A percentile compares a stretch with the other conserved stretches of the same genome.
phyloP scores from a whole-genome alignment of 1,284 basidiomycete species.

The Nidula niveotomentosa region DNA sequence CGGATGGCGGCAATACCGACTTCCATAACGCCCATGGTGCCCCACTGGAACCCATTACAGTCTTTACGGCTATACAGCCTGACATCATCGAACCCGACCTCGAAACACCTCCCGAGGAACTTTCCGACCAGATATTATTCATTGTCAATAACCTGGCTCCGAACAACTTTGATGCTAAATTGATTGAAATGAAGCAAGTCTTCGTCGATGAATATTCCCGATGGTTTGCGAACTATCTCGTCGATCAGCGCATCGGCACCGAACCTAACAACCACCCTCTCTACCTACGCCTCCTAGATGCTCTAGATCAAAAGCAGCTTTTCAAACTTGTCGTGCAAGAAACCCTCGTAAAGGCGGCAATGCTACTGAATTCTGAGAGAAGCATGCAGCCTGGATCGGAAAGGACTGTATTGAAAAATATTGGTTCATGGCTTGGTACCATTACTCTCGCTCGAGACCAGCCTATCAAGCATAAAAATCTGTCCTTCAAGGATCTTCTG shows the following conservation, averaged over 20 bases:
- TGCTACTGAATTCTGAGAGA: conserved; percentile 90
- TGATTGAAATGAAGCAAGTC: conserved; percentile 79
- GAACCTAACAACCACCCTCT: conserved; percentile 98
- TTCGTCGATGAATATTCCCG: conserved; percentile 83
- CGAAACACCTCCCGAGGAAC: conserved; percentile 78
- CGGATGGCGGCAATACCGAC: conserved; percentile 33
- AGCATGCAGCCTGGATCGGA: conserved; percentile 86
- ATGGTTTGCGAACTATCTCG: conserved; percentile 98
- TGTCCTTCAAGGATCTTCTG: conserved; percentile 96
- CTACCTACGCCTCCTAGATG: conserved; percentile 92
- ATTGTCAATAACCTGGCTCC: conserved; percentile 98
- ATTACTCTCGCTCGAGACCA: conserved; percentile 92
- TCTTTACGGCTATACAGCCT: conserved; percentile 76
- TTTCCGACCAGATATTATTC: conserved; percentile 95
- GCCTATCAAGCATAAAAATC: conserved; percentile 91
- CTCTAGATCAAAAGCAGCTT: conserved; percentile 66
- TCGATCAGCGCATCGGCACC: conserved; percentile 93
- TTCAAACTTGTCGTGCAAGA: conserved; percentile 88
- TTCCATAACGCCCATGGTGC: conserved; percentile 31
- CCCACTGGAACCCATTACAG: conserved; percentile 44
- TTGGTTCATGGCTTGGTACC: conserved; percentile 93
- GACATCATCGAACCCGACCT: conserved; percentile 64
- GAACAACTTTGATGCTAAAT: conserved; percentile 88
- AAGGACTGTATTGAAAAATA: conserved; percentile 88
- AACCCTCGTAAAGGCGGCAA: conserved; percentile 86